Evolutionary conservation across 768 basidiomycete species (phyloP).

Genomic region (Sarcodon aspratus): DNA sequence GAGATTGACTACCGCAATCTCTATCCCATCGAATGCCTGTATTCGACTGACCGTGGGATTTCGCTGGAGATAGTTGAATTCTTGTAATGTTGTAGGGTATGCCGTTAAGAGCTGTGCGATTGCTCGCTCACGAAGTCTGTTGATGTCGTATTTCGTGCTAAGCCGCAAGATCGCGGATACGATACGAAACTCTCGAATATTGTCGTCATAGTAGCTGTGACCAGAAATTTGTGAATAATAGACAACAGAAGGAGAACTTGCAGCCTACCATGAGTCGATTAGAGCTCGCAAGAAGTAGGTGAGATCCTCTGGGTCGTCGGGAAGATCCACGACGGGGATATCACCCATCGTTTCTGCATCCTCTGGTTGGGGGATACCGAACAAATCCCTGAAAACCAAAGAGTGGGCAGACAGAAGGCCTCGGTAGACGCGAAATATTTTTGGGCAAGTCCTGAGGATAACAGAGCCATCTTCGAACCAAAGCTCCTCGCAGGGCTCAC

Average conservation of each 20-base stretch:
- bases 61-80: neutral
- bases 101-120: conserved; percentile 7
- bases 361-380: conserved; percentile 9
- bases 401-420: conserved; percentile 12
- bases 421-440: conserved; percentile 9
- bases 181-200: neutral
- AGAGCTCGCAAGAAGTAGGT: conserved; percentile 5
- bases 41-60: too few species aligned
- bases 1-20: too few species aligned
- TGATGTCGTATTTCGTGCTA: conserved; percentile 11
- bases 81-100: conserved; percentile 7
- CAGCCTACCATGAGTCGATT: conserved; percentile 6
- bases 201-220: too few species aligned
- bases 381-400: conserved; percentile 11
- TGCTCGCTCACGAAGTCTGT: conserved; percentile 6
- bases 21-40: too few species aligned
- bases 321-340: conserved; percentile 9
- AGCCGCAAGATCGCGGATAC: conserved; percentile 9
- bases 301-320: conserved; percentile 7
- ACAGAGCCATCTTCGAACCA: conserved; percentile 15
- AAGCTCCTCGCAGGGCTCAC: conserved; percentile 1
- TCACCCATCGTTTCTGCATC: conserved; percentile 8
- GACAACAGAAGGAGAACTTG: neutral
- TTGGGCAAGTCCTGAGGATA: conserved; percentile 6
- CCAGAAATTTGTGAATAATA: neutral